Base-by-base conservation (phyloP, 192 early-diverging fungal species). In the Dissophora ornata region DNA sequence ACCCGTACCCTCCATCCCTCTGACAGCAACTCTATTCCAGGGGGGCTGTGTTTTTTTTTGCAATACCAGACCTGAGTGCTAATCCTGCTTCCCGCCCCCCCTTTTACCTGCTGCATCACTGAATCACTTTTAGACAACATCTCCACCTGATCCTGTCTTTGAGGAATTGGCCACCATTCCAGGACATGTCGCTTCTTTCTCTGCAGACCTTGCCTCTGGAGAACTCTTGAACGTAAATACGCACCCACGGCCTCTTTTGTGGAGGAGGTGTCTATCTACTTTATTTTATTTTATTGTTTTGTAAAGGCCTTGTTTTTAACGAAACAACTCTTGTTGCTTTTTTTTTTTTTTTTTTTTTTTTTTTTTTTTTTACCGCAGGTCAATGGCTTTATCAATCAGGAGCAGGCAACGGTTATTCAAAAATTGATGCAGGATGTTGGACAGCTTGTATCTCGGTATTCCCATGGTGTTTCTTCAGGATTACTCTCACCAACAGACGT, bases 401-500 rank as follows among this genome's bases (percentile, higher is more conserved):
- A 66, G 2, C 71, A 77, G 26, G 64, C 58, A 26, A 67, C 71
- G 24, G 57, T 59, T 11, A 62, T 77, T 34, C 71, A 77, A 46
- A 77, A 77, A 29, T 16, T 77, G 38, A 77, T 77, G 71, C 71
- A 77, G 57, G 64, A 77, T 62, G 71, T 77, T 12, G 71, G 71
- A 18, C 71, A 77, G 48, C 46, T 77, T 33, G 71, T 77, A 16
- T 77, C 71, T 42, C 47, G 71, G 29, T 77, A 77, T 34, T 54
- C 71, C 5, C 40, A 60, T 13, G 56, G 48, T 18, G 29, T 22
- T 0, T 32, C 22, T 18, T 33, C 32, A 25, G 65, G 55, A 34
- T 30, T 67, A 10, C 36, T 67, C 13, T 41, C 59, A 33, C 12
- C 33, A 24, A 30, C 62, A 26, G 64, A 77, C 2, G 29, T 57